A percentile compares a stretch with the other conserved stretches of the same genome.
Conservation (phyloP, 2,329 filamentous ascomycete species). For the Colletotrichum brevisporum region DNA sequence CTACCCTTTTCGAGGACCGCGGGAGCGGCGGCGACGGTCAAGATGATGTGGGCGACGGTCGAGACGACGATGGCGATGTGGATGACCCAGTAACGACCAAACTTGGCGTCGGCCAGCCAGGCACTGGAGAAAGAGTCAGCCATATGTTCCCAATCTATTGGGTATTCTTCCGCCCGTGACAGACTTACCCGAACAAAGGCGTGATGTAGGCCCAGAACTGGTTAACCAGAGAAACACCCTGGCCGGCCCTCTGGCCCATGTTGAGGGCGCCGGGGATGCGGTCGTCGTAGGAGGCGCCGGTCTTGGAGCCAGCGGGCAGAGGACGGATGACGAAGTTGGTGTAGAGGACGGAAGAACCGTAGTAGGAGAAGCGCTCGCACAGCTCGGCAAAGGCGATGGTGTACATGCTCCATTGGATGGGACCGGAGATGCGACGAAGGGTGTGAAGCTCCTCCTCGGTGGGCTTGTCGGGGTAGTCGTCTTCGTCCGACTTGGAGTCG, state of each 20-base stretch:
- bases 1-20: constrained; percentile 70
- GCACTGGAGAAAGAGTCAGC: constrained; percentile 51
- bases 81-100: constrained; percentile 81
- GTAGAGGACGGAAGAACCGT: constrained; percentile 78
- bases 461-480: constrained; percentile 58
- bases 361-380: constrained; percentile 84
- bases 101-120: constrained; percentile 76
- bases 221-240: constrained; percentile 67
- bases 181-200: constrained; percentile 67
- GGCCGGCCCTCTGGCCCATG: constrained; percentile 69
- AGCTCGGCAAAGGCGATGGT: constrained; percentile 81
- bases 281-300: constrained; percentile 61
- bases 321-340: constrained; percentile 74
- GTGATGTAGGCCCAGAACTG: constrained; percentile 74
- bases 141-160: neutral
- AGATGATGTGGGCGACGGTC: constrained; percentile 75
- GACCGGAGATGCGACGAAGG: constrained; percentile 74
- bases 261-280: constrained; percentile 66
- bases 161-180: neutral
- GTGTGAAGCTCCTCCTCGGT: constrained; percentile 74
- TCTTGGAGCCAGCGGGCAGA: constrained; percentile 67
- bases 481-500: constrained; percentile 45
- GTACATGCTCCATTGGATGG: constrained; percentile 76
- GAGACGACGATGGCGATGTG: constrained; percentile 76
- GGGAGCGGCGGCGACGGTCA: constrained; percentile 76